These are phyloP conservation scores for Austroboletus novae-zelandiae DNA, from an alignment of 1,284 basidiomycete species.

Conservation along the genomic window DNA sequence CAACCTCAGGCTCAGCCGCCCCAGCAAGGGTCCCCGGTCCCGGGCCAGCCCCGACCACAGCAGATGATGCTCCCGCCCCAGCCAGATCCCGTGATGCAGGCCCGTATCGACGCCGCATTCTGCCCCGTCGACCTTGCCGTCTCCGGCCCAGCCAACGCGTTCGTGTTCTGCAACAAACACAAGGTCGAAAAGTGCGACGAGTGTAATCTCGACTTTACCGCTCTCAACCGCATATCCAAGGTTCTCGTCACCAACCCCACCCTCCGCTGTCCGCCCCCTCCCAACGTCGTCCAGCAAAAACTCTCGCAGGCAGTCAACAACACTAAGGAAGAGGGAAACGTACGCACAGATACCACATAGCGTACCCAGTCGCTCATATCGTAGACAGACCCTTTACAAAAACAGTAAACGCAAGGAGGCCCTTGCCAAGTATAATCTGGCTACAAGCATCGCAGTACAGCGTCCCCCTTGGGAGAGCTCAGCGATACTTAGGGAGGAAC, in stretches of 20 bases:
- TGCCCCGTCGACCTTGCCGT: conserved; percentile 57
- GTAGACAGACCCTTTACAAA: conserved; percentile 71
- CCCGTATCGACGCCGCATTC: conserved; percentile 72
- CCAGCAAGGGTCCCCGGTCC: conserved; percentile 9
- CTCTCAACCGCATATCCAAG: conserved; percentile 71
- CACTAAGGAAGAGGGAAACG: conserved; percentile 91
- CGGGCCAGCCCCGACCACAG: conserved; percentile 20
- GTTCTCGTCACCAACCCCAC: conserved; percentile 70
- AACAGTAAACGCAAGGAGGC: conserved; percentile 70
- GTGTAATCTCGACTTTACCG: conserved; percentile 69
- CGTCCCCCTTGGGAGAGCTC: conserved; percentile 90
- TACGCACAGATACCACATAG: conserved; percentile 33
- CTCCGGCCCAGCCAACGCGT: conserved; percentile 47
- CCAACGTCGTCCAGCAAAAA: conserved; percentile 72
- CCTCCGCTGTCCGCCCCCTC: conserved; percentile 78
- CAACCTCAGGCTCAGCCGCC: conserved; percentile 24
- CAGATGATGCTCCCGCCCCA: conserved; percentile 43
- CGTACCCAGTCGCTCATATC: conserved; percentile 7
- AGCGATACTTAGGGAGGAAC: conserved; percentile 82
- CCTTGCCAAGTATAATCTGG: conserved; percentile 81
- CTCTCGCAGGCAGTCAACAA: conserved; percentile 70
- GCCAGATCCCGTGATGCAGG: conserved; percentile 69
- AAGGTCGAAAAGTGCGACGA: conserved; percentile 66
- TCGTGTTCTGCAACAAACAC: conserved; percentile 62
- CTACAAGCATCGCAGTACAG: conserved; percentile 78